phyloP scores from a whole-genome alignment of 2,329 filamentous ascomycete genomes.

The Capronia americana region DNA sequence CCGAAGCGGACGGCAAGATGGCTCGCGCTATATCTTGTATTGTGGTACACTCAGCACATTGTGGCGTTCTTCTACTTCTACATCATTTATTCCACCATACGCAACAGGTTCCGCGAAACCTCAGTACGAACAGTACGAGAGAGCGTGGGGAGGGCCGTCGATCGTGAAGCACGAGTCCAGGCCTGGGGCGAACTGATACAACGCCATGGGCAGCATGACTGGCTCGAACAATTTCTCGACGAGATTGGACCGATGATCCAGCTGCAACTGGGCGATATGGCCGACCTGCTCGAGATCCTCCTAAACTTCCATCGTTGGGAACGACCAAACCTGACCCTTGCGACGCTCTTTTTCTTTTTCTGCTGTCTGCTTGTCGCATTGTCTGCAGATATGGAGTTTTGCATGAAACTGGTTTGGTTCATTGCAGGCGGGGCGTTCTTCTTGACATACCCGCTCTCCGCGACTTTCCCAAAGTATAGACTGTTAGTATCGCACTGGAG shows the following conservation, averaged over 20 bases:
- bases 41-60: slow-evolving; percentile 49
- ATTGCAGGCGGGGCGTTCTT: slow-evolving; percentile 47
- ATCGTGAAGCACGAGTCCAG: slow-evolving; percentile 42
- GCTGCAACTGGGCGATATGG: slow-evolving; percentile 48
- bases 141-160: slow-evolving; percentile 44
- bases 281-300: slow-evolving; percentile 47
- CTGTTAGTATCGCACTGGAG: slow-evolving; percentile 46
- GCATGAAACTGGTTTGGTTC: slow-evolving; percentile 47
- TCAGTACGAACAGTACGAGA: slow-evolving; percentile 45
- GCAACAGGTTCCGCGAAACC: slow-evolving; percentile 42
- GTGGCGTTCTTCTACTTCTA: slow-evolving; percentile 47
- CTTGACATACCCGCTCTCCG: slow-evolving; percentile 46
- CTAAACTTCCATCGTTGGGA: slow-evolving; percentile 49
- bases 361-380: slow-evolving; percentile 44
- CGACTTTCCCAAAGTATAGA: slow-evolving; percentile 47
- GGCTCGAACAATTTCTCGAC: slow-evolving; percentile 49
- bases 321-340: slow-evolving; percentile 44
- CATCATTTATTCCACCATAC: slow-evolving; percentile 45
- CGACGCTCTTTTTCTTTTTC: slow-evolving; percentile 45
- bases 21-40: slow-evolving; percentile 45
- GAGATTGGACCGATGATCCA: slow-evolving; percentile 48
- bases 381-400: slow-evolving; percentile 45
- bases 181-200: slow-evolving; percentile 48
- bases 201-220: slow-evolving; percentile 46
- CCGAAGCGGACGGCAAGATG: slow-evolving; percentile 46